Conservation (phyloP, 1,139 yeast species). For the Geotrichum candidum region DNA sequence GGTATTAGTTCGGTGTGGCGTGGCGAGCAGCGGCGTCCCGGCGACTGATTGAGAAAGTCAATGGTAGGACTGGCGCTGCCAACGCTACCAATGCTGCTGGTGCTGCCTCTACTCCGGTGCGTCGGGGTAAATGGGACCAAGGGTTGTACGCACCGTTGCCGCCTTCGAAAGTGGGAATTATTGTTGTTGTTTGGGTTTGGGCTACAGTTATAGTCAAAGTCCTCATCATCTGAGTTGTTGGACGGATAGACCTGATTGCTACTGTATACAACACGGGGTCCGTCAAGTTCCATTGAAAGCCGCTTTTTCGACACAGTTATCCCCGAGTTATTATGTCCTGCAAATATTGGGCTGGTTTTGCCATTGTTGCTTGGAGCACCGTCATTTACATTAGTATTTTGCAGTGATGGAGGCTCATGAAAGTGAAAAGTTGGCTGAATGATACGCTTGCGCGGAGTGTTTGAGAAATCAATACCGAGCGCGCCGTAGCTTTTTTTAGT, state of each 20-base stretch:
- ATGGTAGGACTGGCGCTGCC: not conserved
- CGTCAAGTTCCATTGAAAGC: not conserved
- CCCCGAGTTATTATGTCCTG: not conserved
- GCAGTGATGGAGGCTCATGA: not conserved
- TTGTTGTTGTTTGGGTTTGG: not conserved
- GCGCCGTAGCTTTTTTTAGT: not conserved
- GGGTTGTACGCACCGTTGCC: not conserved
- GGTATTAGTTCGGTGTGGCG: conserved; percentile 3
- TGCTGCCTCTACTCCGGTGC: not conserved
- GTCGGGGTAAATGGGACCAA: not conserved
- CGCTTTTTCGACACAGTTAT: not conserved
- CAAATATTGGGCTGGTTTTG: not conserved
- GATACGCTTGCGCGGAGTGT: not conserved
- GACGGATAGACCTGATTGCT: not conserved
- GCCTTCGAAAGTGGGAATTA: not conserved
- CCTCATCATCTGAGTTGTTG: conserved; percentile 7
- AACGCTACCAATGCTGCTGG: not conserved
- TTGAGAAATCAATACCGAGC: not conserved
- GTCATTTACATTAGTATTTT: not conserved
- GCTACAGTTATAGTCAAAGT: not conserved
- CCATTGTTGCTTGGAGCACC: not conserved
- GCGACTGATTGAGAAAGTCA: not conserved
- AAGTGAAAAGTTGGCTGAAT: not conserved
- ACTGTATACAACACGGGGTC: not conserved
- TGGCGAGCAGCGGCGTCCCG: conserved; percentile 6